Base-by-base conservation (phyloP, 495 filamentous ascomycete genomes). In the Daldinia loculata region DNA sequence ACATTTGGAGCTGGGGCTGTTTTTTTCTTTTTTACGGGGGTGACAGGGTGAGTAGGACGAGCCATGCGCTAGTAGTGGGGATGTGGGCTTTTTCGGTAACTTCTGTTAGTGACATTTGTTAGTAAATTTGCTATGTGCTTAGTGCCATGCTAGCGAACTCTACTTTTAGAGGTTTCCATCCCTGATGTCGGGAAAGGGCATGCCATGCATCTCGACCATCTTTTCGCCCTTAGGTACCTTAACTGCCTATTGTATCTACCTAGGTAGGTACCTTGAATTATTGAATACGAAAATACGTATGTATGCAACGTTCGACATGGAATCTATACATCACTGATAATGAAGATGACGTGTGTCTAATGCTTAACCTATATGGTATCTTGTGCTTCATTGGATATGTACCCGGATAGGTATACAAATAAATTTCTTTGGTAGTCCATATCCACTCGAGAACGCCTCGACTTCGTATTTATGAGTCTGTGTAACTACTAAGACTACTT, bases 81-180 rank as follows among this genome's bases (percentile, higher is more conserved):
- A 60, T 61, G 24, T 24, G 60, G 60, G 38, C 60, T 36, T 60
- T 14, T 43, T 55, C 64, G 65, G 70, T 72, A 72, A 56, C 70
- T 53, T 53, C 29, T 72, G 70, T 68, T 72, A 72, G 70, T 57
- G 56, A 11, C 43, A 48, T 24, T 45, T 72, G 70, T 68, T 72
- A 72, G 70, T 52, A 56, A 11, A 26, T 14, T 5, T 17, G 22
- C 65, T 58, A 68, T 61, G 15, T 41, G 7, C 1, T 27, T 57
- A 56, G 55, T 50, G 17, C 15, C 0, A 27, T 6, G 22, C 50
- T 72, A 72, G 26, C 56, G 17, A 45, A 43, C 26, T 65, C 64
- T 72, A 68, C 70, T 63, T 66, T 68, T 68, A 32, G 61, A 48
- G 41, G 56, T 30, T 27, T 55, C 52, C 51, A 48, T 48, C 5